These are phyloP conservation scores for Colletotrichum endophyticum DNA, from an alignment of 2,329 filamentous ascomycete species.

Conservation along the genomic window DNA sequence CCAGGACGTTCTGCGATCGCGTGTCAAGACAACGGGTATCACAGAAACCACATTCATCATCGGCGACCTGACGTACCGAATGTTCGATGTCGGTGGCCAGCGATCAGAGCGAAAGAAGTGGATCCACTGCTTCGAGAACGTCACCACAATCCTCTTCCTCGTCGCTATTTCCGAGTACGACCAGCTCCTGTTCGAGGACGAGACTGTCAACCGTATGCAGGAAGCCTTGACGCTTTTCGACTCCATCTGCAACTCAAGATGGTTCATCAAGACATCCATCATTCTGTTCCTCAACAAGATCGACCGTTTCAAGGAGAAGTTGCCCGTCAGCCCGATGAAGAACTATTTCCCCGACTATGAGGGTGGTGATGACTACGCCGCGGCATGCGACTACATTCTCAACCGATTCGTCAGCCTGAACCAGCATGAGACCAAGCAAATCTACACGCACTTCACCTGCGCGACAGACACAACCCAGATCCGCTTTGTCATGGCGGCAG, in stretches of 20 bases:
- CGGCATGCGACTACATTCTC: conserved; percentile 97
- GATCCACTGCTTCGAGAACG: conserved; percentile 99
- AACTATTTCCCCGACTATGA: conserved; percentile 93
- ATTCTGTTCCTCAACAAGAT: conserved; percentile 93
- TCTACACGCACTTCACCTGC: conserved; percentile 99
- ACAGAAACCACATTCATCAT: conserved; percentile 97
- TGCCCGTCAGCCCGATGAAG: conserved; percentile 81
- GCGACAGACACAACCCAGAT: conserved; percentile 99
- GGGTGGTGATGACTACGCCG: conserved; percentile 92
- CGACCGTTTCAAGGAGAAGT: conserved; percentile 86
- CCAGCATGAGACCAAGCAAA: conserved; percentile 99
- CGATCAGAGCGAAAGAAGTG: conserved; percentile 98
- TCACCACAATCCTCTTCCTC: conserved; percentile 94
- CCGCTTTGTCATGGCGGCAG: conserved; percentile 98
- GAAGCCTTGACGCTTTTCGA: conserved; percentile 87
- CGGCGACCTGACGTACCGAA: conserved; percentile 90
- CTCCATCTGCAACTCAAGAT: conserved; percentile 86
- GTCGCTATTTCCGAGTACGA: conserved; percentile 98
- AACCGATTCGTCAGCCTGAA: conserved; percentile 98
- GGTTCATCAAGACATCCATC: conserved; percentile 90
- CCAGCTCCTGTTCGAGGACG: conserved; percentile 93
- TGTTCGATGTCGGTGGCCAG: conserved; percentile 97
- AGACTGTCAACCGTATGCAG: conserved; percentile 95
- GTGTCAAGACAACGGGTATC: conserved; percentile 98
- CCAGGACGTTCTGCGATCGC: conserved; percentile 91